Evolutionary conservation across 1,284 basidiomycete genomes (phyloP), one percentile per base, ranked within the genome.

Genomic region (Cryptococcus hybrid): DNA sequence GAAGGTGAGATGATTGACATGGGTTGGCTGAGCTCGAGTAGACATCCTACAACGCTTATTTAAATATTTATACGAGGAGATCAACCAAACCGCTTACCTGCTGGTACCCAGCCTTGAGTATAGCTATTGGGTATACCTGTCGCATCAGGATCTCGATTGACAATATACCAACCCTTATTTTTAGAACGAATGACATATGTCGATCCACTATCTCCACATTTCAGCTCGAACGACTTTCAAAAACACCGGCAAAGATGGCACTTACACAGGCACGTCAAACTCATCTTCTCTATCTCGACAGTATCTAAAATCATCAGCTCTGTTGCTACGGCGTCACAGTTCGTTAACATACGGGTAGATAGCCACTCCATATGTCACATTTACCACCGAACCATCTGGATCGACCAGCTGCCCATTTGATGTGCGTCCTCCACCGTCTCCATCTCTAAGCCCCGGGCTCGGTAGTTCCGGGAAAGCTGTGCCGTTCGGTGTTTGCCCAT

Each of bases 131-230:
- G 85, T 83, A 57, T 80, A 11, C 93, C 93, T 5, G 86, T 84
- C 2, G 92, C 93, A 47, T 85, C 86, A 24, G 89, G 88, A 75
- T 99, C 96, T 39, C 90, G 86, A 73, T 98, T 93, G 3, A 99
- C 95, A 39, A 97, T 90, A 92, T 95, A 99, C 96, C 96, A 99
- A 0, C 96, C 96, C 61, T 94, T 88, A 12, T 92, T 88, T 62
- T 95, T 88, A 58, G 90, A 91, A 54, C 96, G 81, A 69, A 98
- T 95, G 64, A 97, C 86, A 76, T 96, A 98, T 0, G 90, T 91
- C 70, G 93, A 89, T 39, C 88, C 88, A 38, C 88, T 92, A 63
- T 1, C n/a, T 13, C 3, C 3, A 6, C 3, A 3, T 3, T 53
- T 69, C 42, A 66, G 62, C 42, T 7, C 39, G 50, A 54, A 18